A percentile compares a stretch with the other conserved stretches of the same genome.
Conservation (phyloP, 2,329 filamentous ascomycete genomes). For the Alternaria brassicicola region DNA sequence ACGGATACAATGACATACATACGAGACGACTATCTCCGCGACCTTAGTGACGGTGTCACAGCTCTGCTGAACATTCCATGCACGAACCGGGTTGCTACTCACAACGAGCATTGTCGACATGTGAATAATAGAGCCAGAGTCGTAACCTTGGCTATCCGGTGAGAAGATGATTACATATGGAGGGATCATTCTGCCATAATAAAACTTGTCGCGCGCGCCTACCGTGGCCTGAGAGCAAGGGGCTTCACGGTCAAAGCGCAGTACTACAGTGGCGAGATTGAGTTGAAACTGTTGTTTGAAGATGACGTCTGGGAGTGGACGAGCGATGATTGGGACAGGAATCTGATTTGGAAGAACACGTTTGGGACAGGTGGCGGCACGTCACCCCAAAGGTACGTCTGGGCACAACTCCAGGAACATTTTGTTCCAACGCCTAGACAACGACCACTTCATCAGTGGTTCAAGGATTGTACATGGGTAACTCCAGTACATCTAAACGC, state of each 20-base stretch:
- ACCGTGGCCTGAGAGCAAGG: slow-evolving; percentile 2
- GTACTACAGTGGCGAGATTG: slow-evolving; percentile 7
- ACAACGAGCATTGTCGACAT: background rate
- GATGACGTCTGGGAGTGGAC: slow-evolving; percentile 13
- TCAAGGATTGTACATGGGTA: too few relatives aligned
- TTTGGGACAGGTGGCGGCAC: background rate
- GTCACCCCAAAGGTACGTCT: background rate
- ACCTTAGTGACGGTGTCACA: background rate
- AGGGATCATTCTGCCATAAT: background rate
- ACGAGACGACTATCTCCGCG: background rate
- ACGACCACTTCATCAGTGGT: background rate
- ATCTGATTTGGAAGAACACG: slow-evolving; percentile 1
- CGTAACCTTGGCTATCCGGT: slow-evolving; percentile 2
- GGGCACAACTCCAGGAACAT: background rate
- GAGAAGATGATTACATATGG: background rate
- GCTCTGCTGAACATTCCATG: slow-evolving; percentile 1
- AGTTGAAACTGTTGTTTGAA: slow-evolving; percentile 3
- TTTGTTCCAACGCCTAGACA: background rate
- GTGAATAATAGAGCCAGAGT: background rate
- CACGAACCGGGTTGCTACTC: slow-evolving; percentile 1
- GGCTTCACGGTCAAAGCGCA: slow-evolving; percentile 9
- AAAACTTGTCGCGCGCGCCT: slow-evolving; percentile 3
- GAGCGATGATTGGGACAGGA: slow-evolving; percentile 2
- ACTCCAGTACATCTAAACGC: background rate
- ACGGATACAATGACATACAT: background rate